Evolutionary conservation across 768 basidiomycete genomes (phyloP).

Genomic region (Albatrellus ellisii): DNA sequence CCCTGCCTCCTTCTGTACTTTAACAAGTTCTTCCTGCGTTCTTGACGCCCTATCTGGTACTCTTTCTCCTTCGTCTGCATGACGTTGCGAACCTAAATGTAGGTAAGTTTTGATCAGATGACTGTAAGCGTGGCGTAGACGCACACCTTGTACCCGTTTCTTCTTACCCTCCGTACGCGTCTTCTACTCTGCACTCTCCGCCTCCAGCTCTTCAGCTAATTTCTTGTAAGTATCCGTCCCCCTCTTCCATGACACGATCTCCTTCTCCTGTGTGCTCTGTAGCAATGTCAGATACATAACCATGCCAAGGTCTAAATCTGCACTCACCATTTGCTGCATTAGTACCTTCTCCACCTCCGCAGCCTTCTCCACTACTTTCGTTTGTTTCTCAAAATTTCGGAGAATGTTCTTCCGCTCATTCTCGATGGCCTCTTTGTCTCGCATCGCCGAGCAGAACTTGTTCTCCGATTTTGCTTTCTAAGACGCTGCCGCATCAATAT

Average conservation of each 20-base stretch:
- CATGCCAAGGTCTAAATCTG: background rate
- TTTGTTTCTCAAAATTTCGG: constrained; percentile 45
- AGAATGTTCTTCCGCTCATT: constrained; percentile 54
- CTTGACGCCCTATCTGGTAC: too few species aligned
- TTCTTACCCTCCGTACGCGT: too few species aligned
- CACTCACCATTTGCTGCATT: constrained; percentile 43
- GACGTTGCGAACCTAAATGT: too few species aligned
- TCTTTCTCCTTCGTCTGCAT: too few species aligned
- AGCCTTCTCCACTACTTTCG: constrained; percentile 51
- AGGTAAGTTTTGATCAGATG: too few species aligned
- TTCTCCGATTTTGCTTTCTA: constrained; percentile 96
- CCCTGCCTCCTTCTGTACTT: constrained; percentile 17
- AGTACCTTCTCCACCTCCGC: constrained; percentile 52
- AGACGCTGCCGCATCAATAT: constrained; percentile 5
- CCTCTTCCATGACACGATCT: too few species aligned
- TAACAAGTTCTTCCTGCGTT: background rate
- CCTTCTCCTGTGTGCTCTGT: too few species aligned
- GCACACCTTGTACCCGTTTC: too few species aligned
- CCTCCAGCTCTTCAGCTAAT: constrained; percentile 20
- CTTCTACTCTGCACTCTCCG: constrained; percentile 18
- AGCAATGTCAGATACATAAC: background rate
- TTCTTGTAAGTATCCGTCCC: too few species aligned
- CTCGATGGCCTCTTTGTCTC: constrained; percentile 76
- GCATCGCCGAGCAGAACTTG: constrained; percentile 85
- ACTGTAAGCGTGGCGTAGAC: too few species aligned